Evolutionary conservation across 495 filamentous ascomycete genomes (phyloP), one percentile per base, ranked within the genome.

Genomic region (Antarctomyces pellizariae): DNA sequence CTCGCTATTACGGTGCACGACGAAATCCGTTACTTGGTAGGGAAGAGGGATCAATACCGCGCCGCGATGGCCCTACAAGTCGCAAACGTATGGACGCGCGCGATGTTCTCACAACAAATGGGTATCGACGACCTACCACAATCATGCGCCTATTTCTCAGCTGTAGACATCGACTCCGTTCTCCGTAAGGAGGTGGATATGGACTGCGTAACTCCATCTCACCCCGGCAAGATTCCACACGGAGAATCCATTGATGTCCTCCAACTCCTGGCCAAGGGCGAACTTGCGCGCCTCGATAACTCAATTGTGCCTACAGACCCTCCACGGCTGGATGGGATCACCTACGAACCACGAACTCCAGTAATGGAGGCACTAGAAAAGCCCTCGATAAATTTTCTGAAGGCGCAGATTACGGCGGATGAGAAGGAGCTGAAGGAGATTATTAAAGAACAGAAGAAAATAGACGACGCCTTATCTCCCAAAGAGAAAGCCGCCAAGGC

Each of bases 111-210:
- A 2, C 75, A 97, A 47, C 84, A 95, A 49, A 76, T 95, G 35
- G 86, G 86, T 21, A 97, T 95, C 36, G 53, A 90, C 32, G 89
- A 97, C 40, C 64, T 97, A 4, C 86, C 86, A 2, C 86, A 92
- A 44, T 67, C 70, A 3, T 91, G 80, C 39, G 86, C 86, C 12
- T 97, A 76, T 48, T 97, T 97, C 53, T 89, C 76, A 2, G 80
- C 86, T 1, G 67, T 97, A 11, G 86, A 97, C 39, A 77, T 97
- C 35, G 86, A 97, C 42, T 63, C 71, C 32, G 80, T 97, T 5
- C 60, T 97, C 9, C 71, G 86, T 18, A 97, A 97, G 45, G 86
- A 97, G 42, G 89, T 97, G 11, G 71, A 95, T 43, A 89, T 97
- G 78, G 75, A 91, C 41, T 97, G 86, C 44, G 47, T 92, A 25